Evolutionary conservation across 1,284 basidiomycete species (phyloP).

Genomic region (Pascua sp.): DNA sequence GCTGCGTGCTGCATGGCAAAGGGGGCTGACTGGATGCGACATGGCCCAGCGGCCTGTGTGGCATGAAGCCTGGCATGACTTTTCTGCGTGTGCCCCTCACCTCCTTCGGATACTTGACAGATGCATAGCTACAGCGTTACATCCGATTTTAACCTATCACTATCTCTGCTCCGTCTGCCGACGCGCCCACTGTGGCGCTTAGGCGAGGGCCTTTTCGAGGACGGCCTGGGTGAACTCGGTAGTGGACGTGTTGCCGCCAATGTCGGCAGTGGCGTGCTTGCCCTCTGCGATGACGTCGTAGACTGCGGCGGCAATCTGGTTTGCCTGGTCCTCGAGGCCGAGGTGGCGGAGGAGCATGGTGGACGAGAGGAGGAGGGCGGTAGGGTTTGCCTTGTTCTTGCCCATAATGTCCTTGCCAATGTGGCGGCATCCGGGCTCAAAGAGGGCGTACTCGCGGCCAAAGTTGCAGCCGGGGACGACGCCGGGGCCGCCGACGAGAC

Average conservation of each 20-base stretch:
- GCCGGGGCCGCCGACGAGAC: conserved; percentile 95
- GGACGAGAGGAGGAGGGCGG: conserved; percentile 94
- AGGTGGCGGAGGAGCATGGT: conserved; percentile 99
- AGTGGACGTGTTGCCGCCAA: conserved; percentile 85
- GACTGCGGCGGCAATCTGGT: conserved; percentile 87
- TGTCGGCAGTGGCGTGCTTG: conserved; percentile 89
- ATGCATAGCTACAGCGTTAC: conserved; percentile 12
- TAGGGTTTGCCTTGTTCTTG: conserved; percentile 94
- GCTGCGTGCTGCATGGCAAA: no score
- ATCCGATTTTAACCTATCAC: conserved; percentile 9
- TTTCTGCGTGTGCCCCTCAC: no score
- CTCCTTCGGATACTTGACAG: conserved; percentile 5
- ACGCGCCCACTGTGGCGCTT: not conserved
- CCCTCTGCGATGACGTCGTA: conserved; percentile 90
- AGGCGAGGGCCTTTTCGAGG: conserved; percentile 55
- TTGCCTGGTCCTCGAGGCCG: conserved; percentile 90
- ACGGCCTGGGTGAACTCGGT: conserved; percentile 88
- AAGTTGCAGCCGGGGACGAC: conserved; percentile 98
- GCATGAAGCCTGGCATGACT: no score
- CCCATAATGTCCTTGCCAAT: conserved; percentile 98
- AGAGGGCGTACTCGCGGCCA: conserved; percentile 94
- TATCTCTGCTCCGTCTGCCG: no score
- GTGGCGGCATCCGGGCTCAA: conserved; percentile 98
- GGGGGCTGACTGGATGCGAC: no score
- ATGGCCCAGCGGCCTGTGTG: no score